Percentiles rank a stretch among this genome's conserved stretches.
Evolutionary conservation across 495 filamentous ascomycete species (phyloP).

Genomic region (Penicillium alfredii): DNA sequence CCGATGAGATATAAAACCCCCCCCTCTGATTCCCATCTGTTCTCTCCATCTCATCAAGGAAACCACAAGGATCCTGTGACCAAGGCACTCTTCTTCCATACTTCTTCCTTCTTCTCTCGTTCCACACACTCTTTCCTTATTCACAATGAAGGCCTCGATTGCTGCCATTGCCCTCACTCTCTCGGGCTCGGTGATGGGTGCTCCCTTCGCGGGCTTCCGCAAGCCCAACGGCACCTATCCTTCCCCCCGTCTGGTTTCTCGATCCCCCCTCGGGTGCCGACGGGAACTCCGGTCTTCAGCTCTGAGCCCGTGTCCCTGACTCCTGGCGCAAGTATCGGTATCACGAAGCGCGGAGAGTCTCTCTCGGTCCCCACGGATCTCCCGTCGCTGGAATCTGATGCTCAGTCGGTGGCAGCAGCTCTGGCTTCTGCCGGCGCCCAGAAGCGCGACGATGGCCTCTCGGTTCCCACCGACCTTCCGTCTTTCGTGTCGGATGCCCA

Average conservation of each 20-base stretch:
- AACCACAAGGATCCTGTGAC: too few relatives aligned
- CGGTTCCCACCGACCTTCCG: constrained; percentile 13
- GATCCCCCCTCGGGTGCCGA: constrained; percentile 5
- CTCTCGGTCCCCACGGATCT: constrained; percentile 6
- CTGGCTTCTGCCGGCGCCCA: constrained; percentile 3
- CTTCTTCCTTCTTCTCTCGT: neutral
- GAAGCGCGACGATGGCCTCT: constrained; percentile 11
- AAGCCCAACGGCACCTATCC: constrained; percentile 7
- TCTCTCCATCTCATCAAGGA: constrained; percentile 9
- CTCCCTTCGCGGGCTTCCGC: constrained; percentile 5
- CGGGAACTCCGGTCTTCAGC: constrained; percentile 4
- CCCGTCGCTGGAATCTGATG: constrained; percentile 6
- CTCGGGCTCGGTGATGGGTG: constrained; percentile 13
- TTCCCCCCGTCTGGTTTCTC: constrained; percentile 1
- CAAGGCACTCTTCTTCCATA: too few relatives aligned
- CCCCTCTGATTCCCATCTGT: neutral
- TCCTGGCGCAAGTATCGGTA: neutral
- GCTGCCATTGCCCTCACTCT: constrained; percentile 13
- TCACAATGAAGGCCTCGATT: constrained; percentile 17
- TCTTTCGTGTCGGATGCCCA: constrained; percentile 11
- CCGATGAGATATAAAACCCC: constrained; percentile 14
- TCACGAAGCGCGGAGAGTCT: constrained; percentile 5
- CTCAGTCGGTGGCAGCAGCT: constrained; percentile 2
- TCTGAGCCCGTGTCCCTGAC: constrained; percentile 2
- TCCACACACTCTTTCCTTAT: neutral